Base-by-base conservation (phyloP, 2,329 filamentous ascomycete species). In the Xenosphaeropsis pyriputrescens region DNA sequence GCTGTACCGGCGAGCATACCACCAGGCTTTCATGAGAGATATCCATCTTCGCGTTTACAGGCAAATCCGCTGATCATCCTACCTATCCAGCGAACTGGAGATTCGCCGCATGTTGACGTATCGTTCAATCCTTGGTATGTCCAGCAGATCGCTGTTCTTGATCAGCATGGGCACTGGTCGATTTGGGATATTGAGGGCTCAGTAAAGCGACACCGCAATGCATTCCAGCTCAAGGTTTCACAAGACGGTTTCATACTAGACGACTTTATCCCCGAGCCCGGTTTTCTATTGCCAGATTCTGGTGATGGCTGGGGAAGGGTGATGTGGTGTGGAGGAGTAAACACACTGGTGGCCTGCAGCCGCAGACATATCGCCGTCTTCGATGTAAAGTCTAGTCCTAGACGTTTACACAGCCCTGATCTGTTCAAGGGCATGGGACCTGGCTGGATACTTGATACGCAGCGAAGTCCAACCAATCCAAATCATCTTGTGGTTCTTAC, bases 161-260 rank as follows among this genome's bases (percentile, higher is more conserved):
- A 86, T 47, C 63, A 72, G 37, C 59, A 59, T 26, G 80, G 79
- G 1, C 63, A 61, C 40, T 88, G 81, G 82, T 75, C 63, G 32
- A 55, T 85, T 4, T 85, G 78, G 75, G 66, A 80, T 42, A 41
- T 56, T 31, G 53, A 55, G 35, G 45, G 42, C 6, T 26, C 12
- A 6, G 29, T 35, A 13, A 41, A 42, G 29, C 37, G 18, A 12
- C 50, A 43, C 15, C 35, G 34, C 3, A 32, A 32, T 5, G 30
- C 34, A 3, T 36, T 43, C 34, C 22, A 43, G 18, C 29, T 51
- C 3, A 19, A 43, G n/a, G 8, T 43, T 8, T 48, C 41, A 6
- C 52, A 46, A 18, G 40, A 32, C 9, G 53, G 48, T 13, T 26
- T 44, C 22, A 43, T 56, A 7, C 45, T 49, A 34, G 49, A 54